These are phyloP conservation scores for Scedosporium boydii DNA, from an alignment of 2,329 filamentous ascomycete genomes.

Conservation along the genomic window DNA sequence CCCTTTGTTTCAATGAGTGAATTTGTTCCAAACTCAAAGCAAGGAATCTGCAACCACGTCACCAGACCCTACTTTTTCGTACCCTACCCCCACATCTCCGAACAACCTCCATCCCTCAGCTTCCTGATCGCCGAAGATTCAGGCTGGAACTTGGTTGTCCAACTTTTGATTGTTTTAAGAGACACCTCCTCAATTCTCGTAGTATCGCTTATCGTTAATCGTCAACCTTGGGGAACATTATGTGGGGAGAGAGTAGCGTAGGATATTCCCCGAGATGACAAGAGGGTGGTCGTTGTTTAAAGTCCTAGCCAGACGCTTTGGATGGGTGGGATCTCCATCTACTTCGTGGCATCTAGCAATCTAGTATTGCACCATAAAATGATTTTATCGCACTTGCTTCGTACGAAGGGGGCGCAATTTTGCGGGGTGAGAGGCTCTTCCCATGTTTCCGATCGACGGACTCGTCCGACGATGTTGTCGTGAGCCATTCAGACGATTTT, in stretches of 20 bases:
- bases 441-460: background rate
- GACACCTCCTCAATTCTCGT: background rate
- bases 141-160: background rate
- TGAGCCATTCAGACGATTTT: background rate
- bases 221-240: background rate
- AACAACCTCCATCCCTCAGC: background rate
- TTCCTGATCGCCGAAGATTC: background rate
- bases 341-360: background rate
- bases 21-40: background rate
- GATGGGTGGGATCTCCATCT: background rate
- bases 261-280: background rate
- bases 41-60: background rate
- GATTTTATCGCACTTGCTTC: background rate
- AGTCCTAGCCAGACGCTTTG: background rate
- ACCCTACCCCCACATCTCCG: background rate
- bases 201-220: too few relatives aligned
- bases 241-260: background rate
- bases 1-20: constrained; percentile 1
- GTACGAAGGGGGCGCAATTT: background rate
- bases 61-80: background rate
- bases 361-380: background rate
- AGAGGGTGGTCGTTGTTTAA: background rate
- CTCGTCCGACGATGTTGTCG: background rate
- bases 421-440: background rate
- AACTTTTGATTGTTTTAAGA: too few relatives aligned